Percentiles rank a stretch among this genome's conserved stretches.
Evolutionary conservation across 164 flowering plant species (phyloP).

Genomic region (Annona squamosa): DNA sequence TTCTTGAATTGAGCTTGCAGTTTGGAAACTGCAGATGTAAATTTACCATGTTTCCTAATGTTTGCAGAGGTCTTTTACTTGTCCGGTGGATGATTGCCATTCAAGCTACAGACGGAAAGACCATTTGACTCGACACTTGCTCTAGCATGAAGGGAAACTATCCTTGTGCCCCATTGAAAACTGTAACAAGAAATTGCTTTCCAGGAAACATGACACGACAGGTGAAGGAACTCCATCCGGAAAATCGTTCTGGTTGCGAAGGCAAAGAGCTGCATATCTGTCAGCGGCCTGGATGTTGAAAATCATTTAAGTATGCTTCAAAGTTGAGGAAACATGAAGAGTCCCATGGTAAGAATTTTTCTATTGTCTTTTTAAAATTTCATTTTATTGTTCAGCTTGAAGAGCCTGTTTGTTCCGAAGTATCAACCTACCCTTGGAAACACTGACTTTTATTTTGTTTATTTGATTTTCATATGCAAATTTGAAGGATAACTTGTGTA

Average conservation of each 20-base stretch:
- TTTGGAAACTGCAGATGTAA: no score
- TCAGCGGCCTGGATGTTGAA: slow-evolving; percentile 41
- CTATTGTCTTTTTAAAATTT: no score
- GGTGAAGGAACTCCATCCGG: slow-evolving; percentile 50
- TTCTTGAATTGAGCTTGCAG: no score
- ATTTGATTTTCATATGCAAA: background rate
- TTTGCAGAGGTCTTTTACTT: slow-evolving; percentile 67
- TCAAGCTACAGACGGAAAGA: slow-evolving; percentile 79
- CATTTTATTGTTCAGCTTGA: background rate
- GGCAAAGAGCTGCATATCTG: slow-evolving; percentile 42
- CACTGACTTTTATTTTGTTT: no score
- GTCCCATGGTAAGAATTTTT: slow-evolving; percentile 61
- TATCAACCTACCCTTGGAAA: background rate
- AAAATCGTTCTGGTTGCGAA: slow-evolving; percentile 9
- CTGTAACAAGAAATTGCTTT: slow-evolving; percentile 39
- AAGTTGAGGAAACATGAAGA: slow-evolving; percentile 60
- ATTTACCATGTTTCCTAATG: background rate
- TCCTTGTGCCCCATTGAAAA: slow-evolving; percentile 55
- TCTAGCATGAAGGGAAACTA: slow-evolving; percentile 61
- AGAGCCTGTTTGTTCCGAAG: background rate
- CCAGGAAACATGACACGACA: slow-evolving; percentile 64
- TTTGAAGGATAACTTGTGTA: background rate
- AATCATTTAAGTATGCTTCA: slow-evolving; percentile 61
- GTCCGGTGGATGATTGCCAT: slow-evolving; percentile 62
- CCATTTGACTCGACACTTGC: slow-evolving; percentile 72